Evolutionary conservation across 495 filamentous ascomycete genomes (phyloP), one percentile per base, ranked within the genome.

Genomic region (Lindgomyces ingoldianus): DNA sequence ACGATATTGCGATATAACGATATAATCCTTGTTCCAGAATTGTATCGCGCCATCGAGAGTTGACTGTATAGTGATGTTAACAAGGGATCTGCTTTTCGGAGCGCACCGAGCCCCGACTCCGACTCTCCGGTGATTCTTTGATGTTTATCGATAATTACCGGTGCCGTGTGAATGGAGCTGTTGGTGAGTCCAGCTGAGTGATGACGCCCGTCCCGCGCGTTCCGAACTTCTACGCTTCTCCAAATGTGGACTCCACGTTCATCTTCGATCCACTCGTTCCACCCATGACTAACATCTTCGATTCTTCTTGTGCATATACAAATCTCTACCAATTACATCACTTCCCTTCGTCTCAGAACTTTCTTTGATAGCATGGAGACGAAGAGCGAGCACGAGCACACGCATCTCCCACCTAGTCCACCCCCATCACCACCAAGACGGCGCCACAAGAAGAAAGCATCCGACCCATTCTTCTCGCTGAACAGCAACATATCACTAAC

Each of bases 401-500:
- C 29, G 8, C 42, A 30, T 18, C 45, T 62, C 22, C 62, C 59
- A 19, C 62, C 68, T 19, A 63, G 53, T 46, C 68, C 68, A 9
- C 68, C 62, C 1, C 57, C 62, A 45, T 70, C 62, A 6, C 68
- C 63, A 49, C 62, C 63, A 6, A 57, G 57, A 1, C 49, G 41
- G 47, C 44, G 68, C 14, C 44, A 47, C 41, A 64, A 56, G 27
- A 64, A 64, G 60, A 46, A 49, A 29, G 8, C 14, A 30, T 18
- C n/a, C 14, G 68, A 68, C 39, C 68, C 68, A 2, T 68, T 71
- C 60, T 44, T 63, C 59, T 70, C 41, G 30, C 33, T 39, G 33
- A 6, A 36, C 41, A 27, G 22, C 29, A 45, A 22, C 14, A 47
- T 54, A 51, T 26, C 44, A 21, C 25, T 55, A 8, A 24, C 51